A percentile compares a stretch with the other conserved stretches of the same genome.
phyloP scores from a whole-genome alignment of 192 early-diverging fungal species.

The Linnemannia schmuckeri region DNA sequence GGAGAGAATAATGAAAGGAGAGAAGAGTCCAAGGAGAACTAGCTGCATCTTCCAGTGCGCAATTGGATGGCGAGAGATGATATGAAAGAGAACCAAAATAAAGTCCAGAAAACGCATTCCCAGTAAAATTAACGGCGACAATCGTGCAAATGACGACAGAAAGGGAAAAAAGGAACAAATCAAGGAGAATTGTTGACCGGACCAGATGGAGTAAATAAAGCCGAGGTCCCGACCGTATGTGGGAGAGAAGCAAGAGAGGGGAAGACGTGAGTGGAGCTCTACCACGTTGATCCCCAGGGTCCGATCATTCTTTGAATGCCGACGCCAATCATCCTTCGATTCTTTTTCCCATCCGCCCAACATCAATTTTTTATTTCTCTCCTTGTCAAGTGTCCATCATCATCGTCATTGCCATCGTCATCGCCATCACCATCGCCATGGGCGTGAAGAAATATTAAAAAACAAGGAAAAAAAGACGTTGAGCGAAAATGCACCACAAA shows the following conservation, averaged over 20 bases:
- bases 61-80: background rate
- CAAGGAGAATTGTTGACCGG: background rate
- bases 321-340: slow-evolving; percentile 2
- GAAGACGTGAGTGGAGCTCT: background rate
- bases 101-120: background rate
- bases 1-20: background rate
- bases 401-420: background rate
- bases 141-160: background rate
- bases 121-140: background rate
- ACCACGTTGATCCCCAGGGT: background rate
- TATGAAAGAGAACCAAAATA: background rate
- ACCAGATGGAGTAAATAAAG: background rate
- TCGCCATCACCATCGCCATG: background rate
- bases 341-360: slow-evolving; percentile 5
- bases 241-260: background rate
- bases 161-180: background rate
- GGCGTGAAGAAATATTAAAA: background rate
- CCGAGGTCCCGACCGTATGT: slow-evolving; percentile 2
- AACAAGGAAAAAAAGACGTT: background rate
- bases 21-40: background rate
- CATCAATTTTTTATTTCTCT: background rate
- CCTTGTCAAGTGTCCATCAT: background rate
- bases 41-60: background rate
- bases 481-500: background rate
- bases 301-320: slow-evolving; percentile 1